These are phyloP conservation scores for Phytophthora citricola DNA, from an alignment of 352 stramenopile species.

Conservation along the genomic window DNA sequence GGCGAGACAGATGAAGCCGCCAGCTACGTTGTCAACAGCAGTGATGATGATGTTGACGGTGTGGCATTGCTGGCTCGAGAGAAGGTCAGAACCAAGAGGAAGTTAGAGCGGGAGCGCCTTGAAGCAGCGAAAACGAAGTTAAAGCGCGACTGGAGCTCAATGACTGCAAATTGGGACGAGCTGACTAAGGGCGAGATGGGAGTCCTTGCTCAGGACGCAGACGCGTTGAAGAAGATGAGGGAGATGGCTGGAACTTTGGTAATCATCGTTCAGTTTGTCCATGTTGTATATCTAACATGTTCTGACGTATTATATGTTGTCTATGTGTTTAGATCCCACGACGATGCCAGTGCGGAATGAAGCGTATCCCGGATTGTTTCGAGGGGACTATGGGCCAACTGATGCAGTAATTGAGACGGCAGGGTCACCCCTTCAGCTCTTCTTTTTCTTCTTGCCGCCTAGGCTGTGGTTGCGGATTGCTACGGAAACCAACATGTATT, in stretches of 20 bases:
- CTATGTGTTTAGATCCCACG: slow-evolving; percentile 6
- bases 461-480: slow-evolving; percentile 10
- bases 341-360: not conserved
- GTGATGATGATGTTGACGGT: not conserved
- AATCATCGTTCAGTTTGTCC: not conserved
- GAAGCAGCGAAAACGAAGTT: not conserved
- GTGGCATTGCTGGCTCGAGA: not conserved
- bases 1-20: not conserved
- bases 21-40: not conserved
- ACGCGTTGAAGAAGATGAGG: slow-evolving; percentile 7
- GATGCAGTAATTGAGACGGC: slow-evolving; percentile 2
- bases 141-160: not conserved
- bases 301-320: slow-evolving; percentile 6
- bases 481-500: slow-evolving; percentile 22
- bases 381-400: not conserved
- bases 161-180: not conserved
- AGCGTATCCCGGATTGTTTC: slow-evolving; percentile 1
- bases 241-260: slow-evolving; percentile 16
- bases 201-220: slow-evolving; percentile 1
- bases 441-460: slow-evolving; percentile 19
- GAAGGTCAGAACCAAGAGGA: not conserved
- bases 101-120: not conserved
- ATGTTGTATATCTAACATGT: slow-evolving; percentile 12
- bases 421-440: slow-evolving; percentile 9
- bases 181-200: slow-evolving; percentile 5